These are phyloP conservation scores for Styphnolobium japonicum DNA, from an alignment of 306 rosid species.

Conservation along the genomic window DNA sequence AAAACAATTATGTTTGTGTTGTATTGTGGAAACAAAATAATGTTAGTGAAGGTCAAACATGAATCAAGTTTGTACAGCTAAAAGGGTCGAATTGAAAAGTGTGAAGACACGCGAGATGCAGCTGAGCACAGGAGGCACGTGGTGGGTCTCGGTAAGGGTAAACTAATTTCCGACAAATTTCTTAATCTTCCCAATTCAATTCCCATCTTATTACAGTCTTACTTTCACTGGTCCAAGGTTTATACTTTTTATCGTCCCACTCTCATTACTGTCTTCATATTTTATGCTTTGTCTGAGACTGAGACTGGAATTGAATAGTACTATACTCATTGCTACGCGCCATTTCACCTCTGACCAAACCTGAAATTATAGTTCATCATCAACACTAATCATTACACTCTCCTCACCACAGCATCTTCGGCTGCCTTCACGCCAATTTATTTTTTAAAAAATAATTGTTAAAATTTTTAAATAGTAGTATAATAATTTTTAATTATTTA, in stretches of 20 bases:
- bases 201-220: neutral
- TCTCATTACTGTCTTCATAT: neutral
- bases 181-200: no score
- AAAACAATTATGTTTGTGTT: conserved; percentile 13
- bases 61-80: no score
- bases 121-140: neutral
- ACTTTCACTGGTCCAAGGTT: neutral
- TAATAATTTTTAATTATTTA: no score
- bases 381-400: neutral
- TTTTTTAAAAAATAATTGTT: no score
- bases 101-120: neutral
- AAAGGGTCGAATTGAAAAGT: no score
- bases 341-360: neutral
- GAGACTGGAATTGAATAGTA: neutral
- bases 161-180: conserved; percentile 10
- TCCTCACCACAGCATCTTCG: neutral
- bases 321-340: neutral
- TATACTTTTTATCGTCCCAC: no score
- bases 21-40: conserved; percentile 4
- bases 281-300: neutral
- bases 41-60: conserved; percentile 2
- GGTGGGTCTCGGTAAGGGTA: neutral
- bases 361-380: neutral
- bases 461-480: no score
- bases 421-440: neutral